Conservation (phyloP, 2,329 filamentous ascomycete genomes). For the Neoarthrinium moseri region DNA sequence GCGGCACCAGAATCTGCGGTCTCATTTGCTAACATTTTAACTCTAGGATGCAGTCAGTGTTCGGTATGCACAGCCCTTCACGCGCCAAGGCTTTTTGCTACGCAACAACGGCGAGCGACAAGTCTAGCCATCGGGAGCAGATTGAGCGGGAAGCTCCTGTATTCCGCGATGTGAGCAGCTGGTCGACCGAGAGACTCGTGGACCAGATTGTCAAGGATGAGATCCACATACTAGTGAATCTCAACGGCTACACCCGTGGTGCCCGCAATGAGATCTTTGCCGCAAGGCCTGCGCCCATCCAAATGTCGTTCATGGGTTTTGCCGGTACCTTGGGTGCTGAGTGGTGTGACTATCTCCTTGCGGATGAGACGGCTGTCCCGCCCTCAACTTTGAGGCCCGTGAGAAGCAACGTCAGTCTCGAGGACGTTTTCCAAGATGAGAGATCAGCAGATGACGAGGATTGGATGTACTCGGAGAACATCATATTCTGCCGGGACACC, state of each 20-base stretch:
- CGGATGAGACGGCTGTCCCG: slow-evolving; percentile 85
- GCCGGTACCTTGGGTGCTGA: slow-evolving; percentile 93
- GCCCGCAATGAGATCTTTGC: slow-evolving; percentile 98
- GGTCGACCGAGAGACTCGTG: slow-evolving; percentile 81
- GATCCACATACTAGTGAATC: slow-evolving; percentile 92
- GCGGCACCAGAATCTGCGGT: background rate
- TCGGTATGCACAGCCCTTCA: slow-evolving; percentile 77
- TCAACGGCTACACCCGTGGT: slow-evolving; percentile 97
- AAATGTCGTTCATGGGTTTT: slow-evolving; percentile 99
- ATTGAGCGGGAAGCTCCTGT: slow-evolving; percentile 91
- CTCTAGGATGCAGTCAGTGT: slow-evolving; percentile 88
- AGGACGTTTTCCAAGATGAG: slow-evolving; percentile 67
- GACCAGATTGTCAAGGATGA: slow-evolving; percentile 82
- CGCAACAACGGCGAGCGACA: slow-evolving; percentile 88
- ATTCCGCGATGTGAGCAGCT: slow-evolving; percentile 84
- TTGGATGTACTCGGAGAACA: slow-evolving; percentile 97
- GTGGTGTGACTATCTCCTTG: slow-evolving; percentile 97
- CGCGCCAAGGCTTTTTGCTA: slow-evolving; percentile 89
- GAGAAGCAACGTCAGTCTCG: slow-evolving; percentile 70
- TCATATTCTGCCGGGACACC: slow-evolving; percentile 89
- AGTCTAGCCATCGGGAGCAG: slow-evolving; percentile 83
- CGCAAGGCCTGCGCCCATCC: slow-evolving; percentile 87
- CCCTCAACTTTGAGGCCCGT: slow-evolving; percentile 76
- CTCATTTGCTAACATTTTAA: slow-evolving; percentile 10
- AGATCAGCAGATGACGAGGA: slow-evolving; percentile 68